Conservation (phyloP, 257 asterid species). For the Solanum corneliomulleri region DNA sequence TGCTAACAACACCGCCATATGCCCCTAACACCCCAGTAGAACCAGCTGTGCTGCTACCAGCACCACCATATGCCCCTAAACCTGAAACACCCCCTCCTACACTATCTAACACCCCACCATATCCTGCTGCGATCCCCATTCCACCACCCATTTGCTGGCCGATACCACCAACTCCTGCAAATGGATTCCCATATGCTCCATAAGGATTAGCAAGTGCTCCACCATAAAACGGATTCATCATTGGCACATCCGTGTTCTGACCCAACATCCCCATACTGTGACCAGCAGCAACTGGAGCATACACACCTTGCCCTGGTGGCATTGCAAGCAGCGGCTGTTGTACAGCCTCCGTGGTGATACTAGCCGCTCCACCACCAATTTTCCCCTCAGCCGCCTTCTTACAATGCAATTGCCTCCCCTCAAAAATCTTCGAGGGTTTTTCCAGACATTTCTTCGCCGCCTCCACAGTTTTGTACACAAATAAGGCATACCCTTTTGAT, state of each 20-base stretch:
- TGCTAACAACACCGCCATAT: neutral
- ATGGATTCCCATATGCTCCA: slow-evolving; percentile 39
- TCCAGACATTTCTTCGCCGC: slow-evolving; percentile 64
- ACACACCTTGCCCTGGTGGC: slow-evolving; percentile 23
- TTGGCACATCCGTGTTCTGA: slow-evolving; percentile 15
- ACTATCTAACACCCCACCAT: slow-evolving; percentile 12
- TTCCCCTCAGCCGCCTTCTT: slow-evolving; percentile 65
- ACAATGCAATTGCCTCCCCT: slow-evolving; percentile 62
- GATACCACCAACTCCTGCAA: slow-evolving; percentile 37
- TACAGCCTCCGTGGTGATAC: slow-evolving; percentile 59
- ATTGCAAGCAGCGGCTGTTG: slow-evolving; percentile 23
- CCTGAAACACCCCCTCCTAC: slow-evolving; percentile 17
- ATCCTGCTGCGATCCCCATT: slow-evolving; percentile 4
- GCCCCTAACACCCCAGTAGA: neutral
- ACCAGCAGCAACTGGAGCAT: slow-evolving; percentile 5
- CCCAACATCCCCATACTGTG: slow-evolving; percentile 54
- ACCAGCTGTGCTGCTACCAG: neutral
- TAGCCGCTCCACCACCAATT: slow-evolving; percentile 51
- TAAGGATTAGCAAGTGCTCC: slow-evolving; percentile 32
- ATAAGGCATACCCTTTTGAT: slow-evolving; percentile 76
- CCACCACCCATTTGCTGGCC: slow-evolving; percentile 21
- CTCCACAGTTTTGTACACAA: slow-evolving; percentile 54
- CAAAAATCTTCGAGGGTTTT: slow-evolving; percentile 70
- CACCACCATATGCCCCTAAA: neutral
- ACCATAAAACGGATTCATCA: slow-evolving; percentile 15